phyloP scores from a whole-genome alignment of 179 eudicot species.

The Drosera spatulata region DNA sequence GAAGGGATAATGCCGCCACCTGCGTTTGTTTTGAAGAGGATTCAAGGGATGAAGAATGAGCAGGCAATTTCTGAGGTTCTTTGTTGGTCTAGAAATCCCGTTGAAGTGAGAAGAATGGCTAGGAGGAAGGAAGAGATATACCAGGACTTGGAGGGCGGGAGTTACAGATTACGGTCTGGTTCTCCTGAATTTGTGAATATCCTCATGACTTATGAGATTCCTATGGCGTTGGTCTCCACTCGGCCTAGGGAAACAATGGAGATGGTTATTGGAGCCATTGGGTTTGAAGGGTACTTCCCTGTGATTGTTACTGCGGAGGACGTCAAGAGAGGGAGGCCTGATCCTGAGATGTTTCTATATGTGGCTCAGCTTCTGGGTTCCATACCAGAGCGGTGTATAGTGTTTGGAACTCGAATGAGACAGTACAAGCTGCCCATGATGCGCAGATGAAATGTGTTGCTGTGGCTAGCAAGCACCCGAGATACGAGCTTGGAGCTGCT shows the following conservation, averaged over 20 bases:
- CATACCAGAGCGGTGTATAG: conserved; percentile 87
- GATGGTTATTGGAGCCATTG: conserved; percentile 55
- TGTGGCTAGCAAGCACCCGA: conserved; percentile 92
- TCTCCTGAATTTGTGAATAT: conserved; percentile 65
- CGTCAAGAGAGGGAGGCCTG: conserved; percentile 91
- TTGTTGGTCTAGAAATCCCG: conserved; percentile 88
- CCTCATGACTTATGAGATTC: conserved; percentile 51
- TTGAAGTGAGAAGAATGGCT: conserved; percentile 47
- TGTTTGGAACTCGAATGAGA: conserved; percentile 79
- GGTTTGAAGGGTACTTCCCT: conserved; percentile 64
- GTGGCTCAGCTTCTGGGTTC: conserved; percentile 68
- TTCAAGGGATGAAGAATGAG: conserved; percentile 95
- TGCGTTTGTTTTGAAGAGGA: conserved; percentile 42
- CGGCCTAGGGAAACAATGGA: conserved; percentile 66
- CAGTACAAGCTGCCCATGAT: conserved; percentile 94
- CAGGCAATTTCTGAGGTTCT: conserved; percentile 92
- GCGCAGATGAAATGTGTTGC: conserved; percentile 94
- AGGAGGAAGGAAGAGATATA: conserved; percentile 74
- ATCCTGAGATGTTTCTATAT: conserved; percentile 90
- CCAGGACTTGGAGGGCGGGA: conserved; percentile 71
- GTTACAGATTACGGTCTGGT: conserved; percentile 66
- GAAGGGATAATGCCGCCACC: conserved; percentile 83
- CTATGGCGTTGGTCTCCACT: conserved; percentile 93
- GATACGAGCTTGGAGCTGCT: conserved; percentile 88
- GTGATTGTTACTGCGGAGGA: conserved; percentile 88